phyloP scores from a whole-genome alignment of 108 stramenopile species.

The Fistulifera pelliculosa region DNA sequence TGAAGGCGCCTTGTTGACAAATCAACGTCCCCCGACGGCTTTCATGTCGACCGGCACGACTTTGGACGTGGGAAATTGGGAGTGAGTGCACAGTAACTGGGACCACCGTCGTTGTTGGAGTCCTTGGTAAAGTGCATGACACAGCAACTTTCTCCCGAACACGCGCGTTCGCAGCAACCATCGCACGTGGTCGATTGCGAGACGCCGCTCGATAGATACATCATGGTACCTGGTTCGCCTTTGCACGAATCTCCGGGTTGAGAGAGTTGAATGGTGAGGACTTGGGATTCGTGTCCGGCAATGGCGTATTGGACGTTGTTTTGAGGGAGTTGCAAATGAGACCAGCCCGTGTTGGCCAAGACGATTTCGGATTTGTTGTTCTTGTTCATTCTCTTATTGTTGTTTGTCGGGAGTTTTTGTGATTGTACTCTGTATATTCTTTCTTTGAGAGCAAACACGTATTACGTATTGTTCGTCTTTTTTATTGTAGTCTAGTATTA shows the following conservation, averaged over 20 bases:
- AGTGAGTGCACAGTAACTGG: constrained; percentile 30
- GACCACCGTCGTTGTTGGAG: background rate
- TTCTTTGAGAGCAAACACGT: too few species aligned
- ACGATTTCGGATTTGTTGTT: too few species aligned
- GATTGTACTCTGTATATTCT: too few species aligned
- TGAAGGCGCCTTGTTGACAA: constrained; percentile 36
- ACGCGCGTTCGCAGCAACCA: constrained; percentile 29
- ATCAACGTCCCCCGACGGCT: constrained; percentile 25
- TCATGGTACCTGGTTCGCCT: constrained; percentile 54
- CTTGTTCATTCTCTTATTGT: too few species aligned
- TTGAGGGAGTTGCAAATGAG: constrained; percentile 15
- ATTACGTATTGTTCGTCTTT: too few species aligned
- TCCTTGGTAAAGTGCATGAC: constrained; percentile 38
- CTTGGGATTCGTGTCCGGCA: constrained; percentile 28
- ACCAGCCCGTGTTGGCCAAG: constrained; percentile 26
- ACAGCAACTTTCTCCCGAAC: constrained; percentile 35
- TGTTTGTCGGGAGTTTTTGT: too few species aligned
- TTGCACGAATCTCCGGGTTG: constrained; percentile 24
- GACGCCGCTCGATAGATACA: constrained; percentile 29
- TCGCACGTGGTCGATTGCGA: constrained; percentile 13
- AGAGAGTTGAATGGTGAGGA: constrained; percentile 21
- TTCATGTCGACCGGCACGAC: constrained; percentile 41
- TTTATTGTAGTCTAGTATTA: too few species aligned
- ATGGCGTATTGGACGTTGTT: constrained; percentile 15
- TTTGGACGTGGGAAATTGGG: constrained; percentile 43